Evolutionary conservation across 768 basidiomycete genomes (phyloP).

Genomic region (Podaxis sp.): DNA sequence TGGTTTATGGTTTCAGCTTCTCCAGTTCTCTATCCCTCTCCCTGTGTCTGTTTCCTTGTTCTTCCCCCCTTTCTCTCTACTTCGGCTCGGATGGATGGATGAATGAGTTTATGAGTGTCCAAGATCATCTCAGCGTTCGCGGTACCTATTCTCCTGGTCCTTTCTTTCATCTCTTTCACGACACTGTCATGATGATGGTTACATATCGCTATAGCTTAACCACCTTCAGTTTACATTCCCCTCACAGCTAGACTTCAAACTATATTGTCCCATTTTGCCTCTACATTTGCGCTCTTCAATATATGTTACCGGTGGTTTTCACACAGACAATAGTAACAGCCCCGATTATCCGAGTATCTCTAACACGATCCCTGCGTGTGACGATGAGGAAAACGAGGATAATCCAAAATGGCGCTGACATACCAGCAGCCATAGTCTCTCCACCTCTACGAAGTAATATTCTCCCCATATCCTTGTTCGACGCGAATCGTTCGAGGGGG

Average conservation of each 20-base stretch:
- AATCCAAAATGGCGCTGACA: background rate
- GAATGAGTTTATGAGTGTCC: background rate
- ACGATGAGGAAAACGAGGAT: background rate
- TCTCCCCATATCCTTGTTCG: constrained; percentile 96
- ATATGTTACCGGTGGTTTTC: background rate
- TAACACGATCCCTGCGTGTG: constrained; percentile 36
- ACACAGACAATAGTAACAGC: background rate
- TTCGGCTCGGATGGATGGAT: background rate
- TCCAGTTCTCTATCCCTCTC: background rate
- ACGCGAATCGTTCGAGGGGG: constrained; percentile 80
- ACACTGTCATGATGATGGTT: background rate
- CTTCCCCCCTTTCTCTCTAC: background rate
- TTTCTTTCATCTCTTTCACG: background rate
- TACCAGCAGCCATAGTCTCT: constrained; percentile 92
- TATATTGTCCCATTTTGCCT: background rate
- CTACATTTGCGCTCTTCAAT: background rate
- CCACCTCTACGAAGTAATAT: constrained; percentile 84
- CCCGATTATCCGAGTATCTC: constrained; percentile 24
- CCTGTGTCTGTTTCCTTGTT: background rate
- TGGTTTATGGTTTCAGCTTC: background rate
- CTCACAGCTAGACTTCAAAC: background rate
- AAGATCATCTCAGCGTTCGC: background rate
- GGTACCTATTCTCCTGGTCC: background rate
- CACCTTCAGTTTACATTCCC: background rate
- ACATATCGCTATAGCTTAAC: background rate